phyloP scores from a whole-genome alignment of 176 grass and related monocot genomes.

The Poa pratensis region DNA sequence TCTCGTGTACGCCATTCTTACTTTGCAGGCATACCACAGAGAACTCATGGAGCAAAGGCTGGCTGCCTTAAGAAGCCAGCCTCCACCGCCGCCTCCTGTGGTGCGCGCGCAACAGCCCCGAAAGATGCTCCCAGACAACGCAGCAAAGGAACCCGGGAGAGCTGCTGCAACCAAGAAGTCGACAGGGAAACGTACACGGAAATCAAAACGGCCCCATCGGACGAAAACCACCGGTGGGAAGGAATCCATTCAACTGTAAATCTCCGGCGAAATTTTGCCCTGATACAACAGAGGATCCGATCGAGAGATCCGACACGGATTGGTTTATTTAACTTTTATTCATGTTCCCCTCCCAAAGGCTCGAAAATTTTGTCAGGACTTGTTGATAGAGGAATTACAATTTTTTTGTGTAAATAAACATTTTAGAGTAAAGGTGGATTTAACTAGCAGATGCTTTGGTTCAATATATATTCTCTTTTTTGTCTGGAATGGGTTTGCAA shows the following conservation, averaged over 20 bases:
- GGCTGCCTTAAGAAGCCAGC: conserved; percentile 47
- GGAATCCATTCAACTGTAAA: conserved; percentile 58
- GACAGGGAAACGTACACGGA: conserved; percentile 57
- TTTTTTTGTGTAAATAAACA: conserved; percentile 74
- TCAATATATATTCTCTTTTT: conserved; percentile 1
- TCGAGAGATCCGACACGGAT: conserved; percentile 27
- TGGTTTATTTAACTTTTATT: conserved; percentile 49
- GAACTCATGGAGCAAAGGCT: conserved; percentile 75
- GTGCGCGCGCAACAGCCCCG: conserved; percentile 29
- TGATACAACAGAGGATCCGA: conserved; percentile 30
- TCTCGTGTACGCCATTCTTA: neutral
- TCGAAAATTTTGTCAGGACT: conserved; percentile 58
- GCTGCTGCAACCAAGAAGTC: conserved; percentile 54
- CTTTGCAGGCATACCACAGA: conserved; percentile 82
- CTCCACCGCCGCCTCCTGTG: conserved; percentile 45
- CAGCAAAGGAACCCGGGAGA: conserved; percentile 36
- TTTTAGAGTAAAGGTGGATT: conserved; percentile 36
- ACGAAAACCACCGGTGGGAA: conserved; percentile 41
- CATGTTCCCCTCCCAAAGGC: conserved; percentile 36
- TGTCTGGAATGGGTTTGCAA: too few species aligned
- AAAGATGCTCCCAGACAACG: conserved; percentile 50
- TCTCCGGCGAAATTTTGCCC: conserved; percentile 43
- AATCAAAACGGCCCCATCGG: conserved; percentile 59
- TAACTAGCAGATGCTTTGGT: neutral
- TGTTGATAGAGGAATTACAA: conserved; percentile 58